Base-by-base conservation (phyloP, 2,329 filamentous ascomycete genomes). In the Sporothrix euskadiensis region DNA sequence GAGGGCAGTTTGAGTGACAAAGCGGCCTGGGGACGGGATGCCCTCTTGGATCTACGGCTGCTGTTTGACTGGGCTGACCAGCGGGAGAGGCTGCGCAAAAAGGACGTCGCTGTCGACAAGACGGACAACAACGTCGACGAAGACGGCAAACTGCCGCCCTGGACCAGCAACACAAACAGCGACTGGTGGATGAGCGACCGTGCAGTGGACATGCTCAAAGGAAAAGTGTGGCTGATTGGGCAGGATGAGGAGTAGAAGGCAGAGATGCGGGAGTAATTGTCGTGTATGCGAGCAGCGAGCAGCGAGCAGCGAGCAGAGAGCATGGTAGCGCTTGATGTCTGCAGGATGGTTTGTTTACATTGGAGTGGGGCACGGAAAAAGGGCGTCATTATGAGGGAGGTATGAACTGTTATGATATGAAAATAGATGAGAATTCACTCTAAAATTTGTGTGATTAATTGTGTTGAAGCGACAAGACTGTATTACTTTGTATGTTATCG, bases 51-150 rank as follows among this genome's bases (percentile, higher is more conserved):
- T 0, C 78, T 88, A 5, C 83, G 82, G 65, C 76, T 88, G 66
- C 78, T 89, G 26, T 89, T 90, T 75, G 87, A 87, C 78, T 90
- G 88, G 88, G 84, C 82, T 1, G 84, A 85, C 63, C 81, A 82
- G 74, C 83, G 87, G 39, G 82, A 71, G 35, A 35, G 26, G n/a
- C 32, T 75, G 30, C 22, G 39, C 39, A 74, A 78, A 10, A 74
- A 72, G 16, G 76, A 75, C 12, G 76, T 57, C 4, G 71, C 63
- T 30, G 30, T 12, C 4, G 54, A 19, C 30, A 73, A 74, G 3
- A 78, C 77, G 12, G 26, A 30, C 30, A 19, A 6, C 22, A 47
- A 35, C 3, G 7, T 22, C 5, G 32, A n/a, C 6, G 54, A 14
- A 59, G 49, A 30, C 4, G 69, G 39, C 26, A 57, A 3, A 12